Conservation (phyloP, 352 stramenopile genomes). For the Phytophthora vignae region DNA sequence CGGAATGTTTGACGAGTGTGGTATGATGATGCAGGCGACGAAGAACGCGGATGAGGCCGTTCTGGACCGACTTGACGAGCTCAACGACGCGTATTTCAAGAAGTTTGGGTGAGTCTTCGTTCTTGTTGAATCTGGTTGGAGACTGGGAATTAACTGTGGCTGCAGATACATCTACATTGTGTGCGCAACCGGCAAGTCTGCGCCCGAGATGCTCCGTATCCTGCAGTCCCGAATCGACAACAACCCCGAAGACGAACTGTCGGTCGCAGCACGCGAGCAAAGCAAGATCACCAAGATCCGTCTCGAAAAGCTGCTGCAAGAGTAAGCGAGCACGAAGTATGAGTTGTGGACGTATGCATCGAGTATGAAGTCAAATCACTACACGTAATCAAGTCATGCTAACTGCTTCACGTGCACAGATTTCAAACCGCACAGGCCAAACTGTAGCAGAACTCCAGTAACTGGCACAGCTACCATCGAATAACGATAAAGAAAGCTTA, state of each 20-base stretch:
- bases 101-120: constrained; percentile 60
- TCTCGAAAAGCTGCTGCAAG: constrained; percentile 66
- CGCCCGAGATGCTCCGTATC: constrained; percentile 77
- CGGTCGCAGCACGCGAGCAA: constrained; percentile 71
- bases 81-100: constrained; percentile 75
- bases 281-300: constrained; percentile 84
- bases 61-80: constrained; percentile 65
- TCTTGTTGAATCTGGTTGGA: not conserved
- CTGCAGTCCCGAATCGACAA: constrained; percentile 67
- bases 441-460: not conserved
- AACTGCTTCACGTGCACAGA: not conserved
- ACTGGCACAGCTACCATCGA: too few relatives aligned
- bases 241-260: constrained; percentile 51
- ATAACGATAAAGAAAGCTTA: not conserved
- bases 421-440: not conserved
- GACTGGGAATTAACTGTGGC: not conserved
- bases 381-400: not conserved
- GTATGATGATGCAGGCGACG: constrained; percentile 45
- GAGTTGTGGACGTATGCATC: not conserved
- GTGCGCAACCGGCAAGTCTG: constrained; percentile 81
- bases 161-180: constrained; percentile 85
- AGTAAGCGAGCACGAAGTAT: constrained; percentile 49
- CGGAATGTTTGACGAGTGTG: not conserved
- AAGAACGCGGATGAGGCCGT: constrained; percentile 57
- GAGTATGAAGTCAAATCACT: too few relatives aligned